phyloP scores from a whole-genome alignment of 2,329 filamentous ascomycete species.

The Blumeriella jaapii region DNA sequence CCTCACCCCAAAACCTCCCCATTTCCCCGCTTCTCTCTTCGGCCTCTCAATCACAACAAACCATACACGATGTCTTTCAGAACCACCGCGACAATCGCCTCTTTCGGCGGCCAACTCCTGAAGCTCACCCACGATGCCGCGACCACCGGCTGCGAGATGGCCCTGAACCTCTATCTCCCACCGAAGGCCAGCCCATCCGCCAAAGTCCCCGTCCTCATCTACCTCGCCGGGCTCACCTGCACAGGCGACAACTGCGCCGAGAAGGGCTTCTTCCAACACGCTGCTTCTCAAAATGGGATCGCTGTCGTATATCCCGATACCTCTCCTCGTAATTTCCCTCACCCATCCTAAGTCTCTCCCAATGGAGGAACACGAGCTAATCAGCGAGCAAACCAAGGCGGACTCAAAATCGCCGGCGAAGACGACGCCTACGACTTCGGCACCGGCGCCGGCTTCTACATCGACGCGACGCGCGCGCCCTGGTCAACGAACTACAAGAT shows the following conservation, averaged over 20 bases:
- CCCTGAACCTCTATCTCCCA: conserved; percentile 84
- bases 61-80: conserved; percentile 64
- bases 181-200: conserved; percentile 36
- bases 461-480: conserved; percentile 69
- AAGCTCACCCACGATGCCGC: conserved; percentile 82
- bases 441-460: conserved; percentile 84
- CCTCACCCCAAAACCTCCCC: no score
- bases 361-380: background rate
- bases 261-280: conserved; percentile 83
- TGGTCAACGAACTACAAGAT: conserved; percentile 78
- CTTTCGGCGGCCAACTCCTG: conserved; percentile 86
- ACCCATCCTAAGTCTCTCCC: background rate
- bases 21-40: conserved; percentile 1
- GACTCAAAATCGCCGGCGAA: conserved; percentile 70
- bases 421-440: conserved; percentile 89
- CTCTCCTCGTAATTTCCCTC: conserved; percentile 53
- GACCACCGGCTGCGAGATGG: conserved; percentile 78
- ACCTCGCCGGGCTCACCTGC: conserved; percentile 89
- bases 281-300: conserved; percentile 68
- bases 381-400: conserved; percentile 36
- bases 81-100: conserved; percentile 78
- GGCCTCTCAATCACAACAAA: no score
- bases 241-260: conserved; percentile 77
- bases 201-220: conserved; percentile 79
- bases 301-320: conserved; percentile 96